These are phyloP conservation scores for Epichloe sibirici DNA, from an alignment of 2,329 filamentous ascomycete genomes.

Conservation along the genomic window DNA sequence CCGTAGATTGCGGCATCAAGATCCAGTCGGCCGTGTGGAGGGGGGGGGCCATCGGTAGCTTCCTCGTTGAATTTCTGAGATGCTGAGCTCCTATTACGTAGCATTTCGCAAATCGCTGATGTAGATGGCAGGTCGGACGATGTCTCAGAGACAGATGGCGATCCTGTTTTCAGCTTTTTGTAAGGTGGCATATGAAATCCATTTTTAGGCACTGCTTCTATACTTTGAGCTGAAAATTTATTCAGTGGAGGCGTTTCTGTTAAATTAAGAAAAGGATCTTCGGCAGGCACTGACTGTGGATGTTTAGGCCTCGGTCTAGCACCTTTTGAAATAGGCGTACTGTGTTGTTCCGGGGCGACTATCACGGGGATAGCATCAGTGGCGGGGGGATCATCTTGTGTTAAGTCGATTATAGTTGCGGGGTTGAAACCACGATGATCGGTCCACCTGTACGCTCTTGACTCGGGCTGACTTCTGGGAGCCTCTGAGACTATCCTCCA, in stretches of 20 bases:
- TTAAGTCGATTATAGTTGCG: not conserved
- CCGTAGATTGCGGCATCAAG: conserved; percentile 30
- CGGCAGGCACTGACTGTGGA: not conserved
- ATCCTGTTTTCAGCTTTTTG: not conserved
- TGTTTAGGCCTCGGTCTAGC: not conserved
- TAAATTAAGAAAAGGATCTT: not conserved
- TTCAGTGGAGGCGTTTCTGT: not conserved
- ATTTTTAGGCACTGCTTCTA: not conserved
- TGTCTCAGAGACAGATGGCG: not conserved
- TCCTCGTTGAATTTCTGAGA: not conserved
- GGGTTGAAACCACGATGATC: not conserved
- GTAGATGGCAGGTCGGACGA: not conserved
- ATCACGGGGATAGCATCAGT: not conserved
- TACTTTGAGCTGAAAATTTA: not conserved
- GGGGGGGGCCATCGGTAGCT: not conserved
- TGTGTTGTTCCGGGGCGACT: not conserved
- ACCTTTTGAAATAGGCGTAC: not conserved
- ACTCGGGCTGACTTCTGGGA: not conserved
- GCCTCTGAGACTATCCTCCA: not conserved
- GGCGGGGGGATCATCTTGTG: not conserved
- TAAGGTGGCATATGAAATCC: not conserved
- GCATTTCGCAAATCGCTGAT: not conserved
- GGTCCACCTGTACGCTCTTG: not conserved
- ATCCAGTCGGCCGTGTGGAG: conserved; percentile 11
- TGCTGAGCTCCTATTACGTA: not conserved